phyloP scores from a whole-genome alignment of 208 protist genomes.

The Trypanosoma scelopori region DNA sequence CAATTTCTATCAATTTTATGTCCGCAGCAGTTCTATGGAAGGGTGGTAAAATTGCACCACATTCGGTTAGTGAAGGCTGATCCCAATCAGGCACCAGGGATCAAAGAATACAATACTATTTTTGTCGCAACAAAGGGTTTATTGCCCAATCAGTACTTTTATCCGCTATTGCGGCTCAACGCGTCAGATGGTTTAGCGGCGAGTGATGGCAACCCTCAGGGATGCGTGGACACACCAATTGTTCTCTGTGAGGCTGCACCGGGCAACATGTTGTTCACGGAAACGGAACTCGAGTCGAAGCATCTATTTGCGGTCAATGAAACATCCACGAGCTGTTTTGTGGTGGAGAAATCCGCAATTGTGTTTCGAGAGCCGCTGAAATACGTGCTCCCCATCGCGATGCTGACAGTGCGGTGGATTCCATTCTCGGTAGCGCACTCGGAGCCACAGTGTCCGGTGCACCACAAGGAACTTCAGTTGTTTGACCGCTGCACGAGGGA shows the following conservation, averaged over 20 bases:
- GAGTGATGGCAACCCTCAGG: slow-evolving; percentile 12
- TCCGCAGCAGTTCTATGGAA: slow-evolving; percentile 87
- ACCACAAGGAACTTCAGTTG: slow-evolving; percentile 75
- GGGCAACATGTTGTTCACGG: slow-evolving; percentile 86
- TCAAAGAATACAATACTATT: slow-evolving; percentile 64
- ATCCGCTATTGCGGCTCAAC: slow-evolving; percentile 69
- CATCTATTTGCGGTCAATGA: slow-evolving; percentile 48
- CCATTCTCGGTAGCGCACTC: slow-evolving; percentile 61
- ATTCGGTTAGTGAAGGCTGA: slow-evolving; percentile 60
- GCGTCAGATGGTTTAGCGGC: slow-evolving; percentile 39
- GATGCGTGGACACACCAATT: slow-evolving; percentile 53
- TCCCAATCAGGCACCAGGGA: slow-evolving; percentile 34
- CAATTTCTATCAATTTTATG: slow-evolving; percentile 77
- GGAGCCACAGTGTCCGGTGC: slow-evolving; percentile 76
- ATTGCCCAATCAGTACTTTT: slow-evolving; percentile 73
- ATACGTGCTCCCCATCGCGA: slow-evolving; percentile 69
- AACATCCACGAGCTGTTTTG: slow-evolving; percentile 71
- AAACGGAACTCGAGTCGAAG: slow-evolving; percentile 65
- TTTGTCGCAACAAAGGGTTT: slow-evolving; percentile 80
- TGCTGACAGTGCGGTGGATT: slow-evolving; percentile 70
- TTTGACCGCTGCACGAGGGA: slow-evolving; percentile 80
- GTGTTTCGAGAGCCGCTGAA: slow-evolving; percentile 65
- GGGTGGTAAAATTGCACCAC: slow-evolving; percentile 66
- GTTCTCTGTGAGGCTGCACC: slow-evolving; percentile 82
- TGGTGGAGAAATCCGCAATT: slow-evolving; percentile 64